Evolutionary conservation across 73 alveolate species (phyloP), one percentile per base, ranked within the genome.

Genomic region (Uronychia setigera): DNA sequence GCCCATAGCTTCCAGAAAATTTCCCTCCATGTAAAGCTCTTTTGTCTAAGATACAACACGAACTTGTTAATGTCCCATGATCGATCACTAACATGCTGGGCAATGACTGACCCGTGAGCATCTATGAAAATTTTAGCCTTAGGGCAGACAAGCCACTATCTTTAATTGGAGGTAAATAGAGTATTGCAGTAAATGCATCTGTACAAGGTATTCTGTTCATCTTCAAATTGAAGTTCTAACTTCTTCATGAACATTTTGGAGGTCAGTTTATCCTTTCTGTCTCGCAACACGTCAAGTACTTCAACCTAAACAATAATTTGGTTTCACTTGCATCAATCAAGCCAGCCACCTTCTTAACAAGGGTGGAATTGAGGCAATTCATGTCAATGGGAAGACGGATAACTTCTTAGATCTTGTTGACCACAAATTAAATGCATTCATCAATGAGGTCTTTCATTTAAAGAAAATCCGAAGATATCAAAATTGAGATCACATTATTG

Each of bases 51-150:
- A 74, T 35, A 88, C 34, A 35, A 32, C 11, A 92, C 58, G 86
- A 92, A 92, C 35, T 87, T 88, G 59, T 89, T 85, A 27, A 85
- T 33, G 33, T 84, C 94, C 80, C 87, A 92, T 78, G 59, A 35
- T 77, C 89, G 76, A 83, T 92, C 97, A 1, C 91, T 91, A 32
- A 92, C 92, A 78, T 92, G 97, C 93, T 89, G 59, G 1, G 97
- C 97, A 11, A 92, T 84, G 0, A 92, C 95, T 5, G 84, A 78
- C 33, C 97, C 97, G 30, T 91, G 93, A 80, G 81, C 90, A 58
- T 92, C 97, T 0, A 92, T 92, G 80, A 92, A 92, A 35, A 92
- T 83, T 59, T 79, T 81, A 26, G 97, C 95, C 35, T 86, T 84
- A 0, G 92, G 88, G 79, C 97, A 92, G 74, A 87, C 75, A 95